These are phyloP conservation scores for Acanthamoeba divionensis DNA, from an alignment of 208 protist genomes.

Conservation along the genomic window DNA sequence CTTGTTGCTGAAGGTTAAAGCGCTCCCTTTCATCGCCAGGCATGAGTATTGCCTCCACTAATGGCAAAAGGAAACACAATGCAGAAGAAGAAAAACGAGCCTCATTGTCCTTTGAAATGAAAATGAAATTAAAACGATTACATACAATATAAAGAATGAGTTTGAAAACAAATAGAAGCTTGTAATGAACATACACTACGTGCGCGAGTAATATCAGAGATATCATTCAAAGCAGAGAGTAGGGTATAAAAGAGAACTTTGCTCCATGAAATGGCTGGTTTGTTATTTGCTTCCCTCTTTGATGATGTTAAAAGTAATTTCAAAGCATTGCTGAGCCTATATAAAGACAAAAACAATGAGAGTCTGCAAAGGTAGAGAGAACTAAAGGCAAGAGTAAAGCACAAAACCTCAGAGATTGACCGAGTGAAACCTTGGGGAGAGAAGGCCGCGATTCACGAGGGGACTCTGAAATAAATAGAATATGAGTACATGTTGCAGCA, in stretches of 20 bases:
- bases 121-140: neutral
- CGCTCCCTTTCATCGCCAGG: constrained; percentile 9
- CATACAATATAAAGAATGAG: neutral
- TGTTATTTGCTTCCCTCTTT: neutral
- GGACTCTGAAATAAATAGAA: neutral
- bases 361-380: too few species aligned
- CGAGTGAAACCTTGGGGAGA: too few species aligned
- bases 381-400: neutral
- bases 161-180: neutral
- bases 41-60: constrained; percentile 31
- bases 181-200: neutral
- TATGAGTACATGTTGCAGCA: neutral
- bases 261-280: neutral
- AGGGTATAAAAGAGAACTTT: neutral
- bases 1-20: neutral
- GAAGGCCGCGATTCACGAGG: neutral
- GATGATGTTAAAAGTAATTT: neutral
- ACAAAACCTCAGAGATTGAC: neutral
- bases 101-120: neutral
- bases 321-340: neutral
- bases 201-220: constrained; percentile 25
- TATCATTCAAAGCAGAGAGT: neutral
- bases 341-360: neutral
- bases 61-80: constrained; percentile 23
- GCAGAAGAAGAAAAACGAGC: neutral